These are phyloP conservation scores for Botrytis cinerea DNA, from an alignment of 2,329 filamentous ascomycete genomes.

Conservation along the genomic window DNA sequence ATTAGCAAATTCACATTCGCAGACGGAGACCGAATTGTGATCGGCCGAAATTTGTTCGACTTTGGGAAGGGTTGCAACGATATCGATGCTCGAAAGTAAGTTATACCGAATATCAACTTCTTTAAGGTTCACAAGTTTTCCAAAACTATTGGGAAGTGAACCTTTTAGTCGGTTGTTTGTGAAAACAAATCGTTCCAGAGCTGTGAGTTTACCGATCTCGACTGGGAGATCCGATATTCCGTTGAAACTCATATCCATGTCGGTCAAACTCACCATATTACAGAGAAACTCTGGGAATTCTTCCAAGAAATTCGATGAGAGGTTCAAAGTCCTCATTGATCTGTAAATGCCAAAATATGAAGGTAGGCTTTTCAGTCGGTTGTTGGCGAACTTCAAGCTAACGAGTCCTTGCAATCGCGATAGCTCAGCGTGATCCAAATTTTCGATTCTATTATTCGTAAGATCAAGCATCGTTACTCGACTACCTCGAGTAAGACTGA, in stretches of 20 bases:
- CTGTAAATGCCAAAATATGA: slow-evolving; percentile 80
- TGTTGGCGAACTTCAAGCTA: slow-evolving; percentile 92
- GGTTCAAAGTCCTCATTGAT: slow-evolving; percentile 77
- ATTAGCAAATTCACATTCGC: slow-evolving; percentile 83
- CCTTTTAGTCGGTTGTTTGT: slow-evolving; percentile 90
- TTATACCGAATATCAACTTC: slow-evolving; percentile 97
- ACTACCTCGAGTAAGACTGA: slow-evolving; percentile 78
- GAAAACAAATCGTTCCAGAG: slow-evolving; percentile 86
- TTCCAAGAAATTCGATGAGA: slow-evolving; percentile 90
- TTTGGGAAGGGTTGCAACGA: slow-evolving; percentile 79
- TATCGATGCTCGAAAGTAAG: slow-evolving; percentile 81
- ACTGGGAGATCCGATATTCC: slow-evolving; percentile 76
- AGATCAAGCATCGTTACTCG: slow-evolving; percentile 88
- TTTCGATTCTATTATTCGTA: slow-evolving; percentile 89
- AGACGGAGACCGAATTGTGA: slow-evolving; percentile 89
- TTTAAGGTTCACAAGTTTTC: slow-evolving; percentile 72
- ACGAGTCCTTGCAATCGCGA: slow-evolving; percentile 73
- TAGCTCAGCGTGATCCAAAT: slow-evolving; percentile 82
- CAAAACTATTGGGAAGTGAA: slow-evolving; percentile 71
- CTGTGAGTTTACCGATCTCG: slow-evolving; percentile 74
- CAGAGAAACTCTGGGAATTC: slow-evolving; percentile 85
- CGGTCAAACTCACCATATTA: slow-evolving; percentile 77
- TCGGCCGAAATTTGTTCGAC: slow-evolving; percentile 87
- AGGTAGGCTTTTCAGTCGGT: slow-evolving; percentile 78
- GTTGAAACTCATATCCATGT: slow-evolving; percentile 97